These are phyloP conservation scores for Chondrostereum purpureum DNA, from an alignment of 1,284 basidiomycete species.

Conservation along the genomic window DNA sequence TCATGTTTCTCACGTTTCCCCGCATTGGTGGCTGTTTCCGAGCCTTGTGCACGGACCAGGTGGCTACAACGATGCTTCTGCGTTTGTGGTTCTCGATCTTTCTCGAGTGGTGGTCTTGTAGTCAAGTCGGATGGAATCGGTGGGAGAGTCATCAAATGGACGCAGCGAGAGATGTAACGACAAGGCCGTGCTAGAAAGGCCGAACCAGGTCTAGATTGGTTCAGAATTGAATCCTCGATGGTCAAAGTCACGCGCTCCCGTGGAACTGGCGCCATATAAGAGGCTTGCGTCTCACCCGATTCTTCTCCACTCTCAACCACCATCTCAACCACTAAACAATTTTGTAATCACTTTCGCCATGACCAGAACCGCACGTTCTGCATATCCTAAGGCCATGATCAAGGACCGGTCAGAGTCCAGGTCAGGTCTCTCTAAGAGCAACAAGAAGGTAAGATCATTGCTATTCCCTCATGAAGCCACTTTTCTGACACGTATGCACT, in stretches of 20 bases:
- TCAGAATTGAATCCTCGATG: not conserved
- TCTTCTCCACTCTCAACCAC: conserved; percentile 6
- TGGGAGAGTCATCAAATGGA: not conserved
- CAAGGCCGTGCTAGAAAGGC: not conserved
- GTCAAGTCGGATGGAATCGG: not conserved
- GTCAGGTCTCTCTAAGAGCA: conserved; percentile 64
- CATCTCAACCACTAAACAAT: conserved; percentile 3
- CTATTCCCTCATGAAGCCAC: not conserved
- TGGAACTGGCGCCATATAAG: conserved; percentile 6
- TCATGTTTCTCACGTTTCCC: not conserved
- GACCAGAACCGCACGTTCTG: conserved; percentile 73
- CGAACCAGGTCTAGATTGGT: conserved; percentile 1
- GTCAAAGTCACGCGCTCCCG: conserved; percentile 6
- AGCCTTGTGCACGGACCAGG: not conserved
- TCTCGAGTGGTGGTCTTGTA: too few relatives aligned
- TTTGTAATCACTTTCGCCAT: conserved; percentile 20
- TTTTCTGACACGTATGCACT: too few relatives aligned
- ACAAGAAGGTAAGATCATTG: conserved; percentile 38
- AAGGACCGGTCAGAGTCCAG: conserved; percentile 78
- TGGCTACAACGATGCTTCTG: too few relatives aligned
- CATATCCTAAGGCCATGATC: conserved; percentile 66
- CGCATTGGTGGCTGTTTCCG: not conserved
- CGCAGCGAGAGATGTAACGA: too few relatives aligned
- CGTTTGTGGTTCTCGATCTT: not conserved
- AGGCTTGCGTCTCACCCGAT: not conserved